Base-by-base conservation (phyloP, 129 eudicot species). In the Artemisia argyi region DNA sequence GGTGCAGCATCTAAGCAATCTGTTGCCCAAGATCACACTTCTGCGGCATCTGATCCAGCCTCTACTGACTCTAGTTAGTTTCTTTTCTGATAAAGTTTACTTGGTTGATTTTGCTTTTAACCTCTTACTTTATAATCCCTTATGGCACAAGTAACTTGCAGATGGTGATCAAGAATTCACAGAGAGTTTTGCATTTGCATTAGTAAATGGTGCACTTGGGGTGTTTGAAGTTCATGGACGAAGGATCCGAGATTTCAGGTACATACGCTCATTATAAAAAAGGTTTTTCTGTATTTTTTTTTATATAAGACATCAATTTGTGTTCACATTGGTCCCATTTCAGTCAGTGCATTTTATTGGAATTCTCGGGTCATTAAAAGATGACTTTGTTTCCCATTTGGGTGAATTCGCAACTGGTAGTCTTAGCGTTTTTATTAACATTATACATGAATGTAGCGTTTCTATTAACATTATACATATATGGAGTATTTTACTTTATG, bases 211-310 rank as follows among this genome's bases (percentile, higher is more conserved):
- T 59, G 97, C 99, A 49, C 89, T 90, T 69, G 99, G 99, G 69
- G 99, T 94, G 77, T 94, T 94, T 74, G 99, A 90, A 84, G 99
- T 94, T 71, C 96, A 88, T 65, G 99, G 99, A 18, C 87, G 97
- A 75, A 90, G 99, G 84, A 88, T 94, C 70, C 92, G 96, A 44
- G 99, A 94, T 75, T 94, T 90, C 84, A 90, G 97, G 99, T 94
- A 62, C 59, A 18, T 49, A 39, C 10, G 11, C 46, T 39, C 46
- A 39, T 39, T 39, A 39, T 39, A 7, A 7, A 2, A 39, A 39
- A 39, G 46, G 46, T 39, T 39, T 39, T 39, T 39, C 46, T 39
- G 9, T 7, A n/a, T n/a, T n/a, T 8, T 39, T 39, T 39, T 39
- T 39, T 24, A 1, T n/a, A 4, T 30, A 30, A 30, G 46, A 7